These are phyloP conservation scores for Leucoagaricus sp. DNA, from an alignment of 1,284 basidiomycete species.

Conservation along the genomic window DNA sequence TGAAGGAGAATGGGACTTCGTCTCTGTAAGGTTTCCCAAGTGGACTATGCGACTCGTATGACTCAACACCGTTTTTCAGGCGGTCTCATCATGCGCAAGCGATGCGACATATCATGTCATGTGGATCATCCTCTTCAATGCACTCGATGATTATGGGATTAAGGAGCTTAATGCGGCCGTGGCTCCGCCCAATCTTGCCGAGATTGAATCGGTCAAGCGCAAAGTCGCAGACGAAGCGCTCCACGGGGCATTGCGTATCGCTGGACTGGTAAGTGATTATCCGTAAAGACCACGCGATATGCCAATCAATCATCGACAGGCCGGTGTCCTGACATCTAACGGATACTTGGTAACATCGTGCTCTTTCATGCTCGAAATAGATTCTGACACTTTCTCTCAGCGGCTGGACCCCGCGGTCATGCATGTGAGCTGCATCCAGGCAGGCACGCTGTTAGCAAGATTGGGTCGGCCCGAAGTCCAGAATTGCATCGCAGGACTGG, in stretches of 20 bases:
- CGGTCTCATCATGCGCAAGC: slow-evolving; percentile 64
- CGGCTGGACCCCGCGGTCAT: slow-evolving; percentile 83
- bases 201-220: slow-evolving; percentile 66
- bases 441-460: slow-evolving; percentile 81
- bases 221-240: slow-evolving; percentile 80
- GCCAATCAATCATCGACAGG: slow-evolving; percentile 37
- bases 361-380: slow-evolving; percentile 12
- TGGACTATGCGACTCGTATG: slow-evolving; percentile 12
- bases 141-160: slow-evolving; percentile 83
- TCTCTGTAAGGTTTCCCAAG: slow-evolving; percentile 58
- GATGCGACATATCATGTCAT: slow-evolving; percentile 91
- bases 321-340: slow-evolving; percentile 79
- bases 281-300: background rate
- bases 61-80: slow-evolving; percentile 27
- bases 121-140: slow-evolving; percentile 81
- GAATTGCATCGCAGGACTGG: slow-evolving; percentile 81
- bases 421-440: slow-evolving; percentile 81
- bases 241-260: slow-evolving; percentile 83
- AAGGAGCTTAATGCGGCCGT: slow-evolving; percentile 59
- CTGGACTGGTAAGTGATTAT: slow-evolving; percentile 65
- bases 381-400: slow-evolving; percentile 34
- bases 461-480: slow-evolving; percentile 78
- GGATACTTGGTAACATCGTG: slow-evolving; percentile 67
- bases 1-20: slow-evolving; percentile 87
- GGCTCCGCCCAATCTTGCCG: slow-evolving; percentile 39